Base-by-base conservation (phyloP, 208 protist species). In the Trypanosoma cruzi region DNA sequence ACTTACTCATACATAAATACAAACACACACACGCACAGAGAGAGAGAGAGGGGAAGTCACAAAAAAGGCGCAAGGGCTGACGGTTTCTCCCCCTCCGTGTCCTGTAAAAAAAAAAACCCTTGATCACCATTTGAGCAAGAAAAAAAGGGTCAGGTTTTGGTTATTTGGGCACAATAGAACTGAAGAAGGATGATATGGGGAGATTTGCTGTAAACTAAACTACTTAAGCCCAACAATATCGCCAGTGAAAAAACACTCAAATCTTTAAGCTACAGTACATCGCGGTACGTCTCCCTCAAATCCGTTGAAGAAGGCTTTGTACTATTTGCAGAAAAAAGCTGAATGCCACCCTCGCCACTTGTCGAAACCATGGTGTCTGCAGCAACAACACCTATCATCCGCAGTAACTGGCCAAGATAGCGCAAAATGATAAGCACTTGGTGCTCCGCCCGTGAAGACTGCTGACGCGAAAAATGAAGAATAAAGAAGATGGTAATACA, bases 381-480 rank as follows among this genome's bases (percentile, higher is more conserved):
- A 37, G 63, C 68, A 58, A 78, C 34, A 37, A 77, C 13, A 44
- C 70, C 64, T 28, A 37, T 44, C 54, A 74, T 36, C 6, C 76
- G 71, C 59, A 81, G 40, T 22, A 78, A 26, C 54, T 81, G 76
- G 0, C 71, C 68, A 56, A 77, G 24, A 37, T 81, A 81, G 6
- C 76, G 70, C 50, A 81, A 54, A 0, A 63, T 6, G 32, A 81
- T 74, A 18, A 77, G 58, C 24, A 57, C 42, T 18, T 73, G 69
- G 53, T 81, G 76, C 60, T 81, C 76, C 29, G 52, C 53, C 49
- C 73, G 29, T 49, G 53, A 68, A n/a, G 49, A 40, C 4, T 48
- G 29, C 26, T 70, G 44, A 49, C 65, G 62, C 24, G 71, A 56
- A 13, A 68, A 62, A 55, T 76, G 63, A 50, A 81, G 54, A 50